These are phyloP conservation scores for Tylopilus sp. DNA, from an alignment of 1,284 basidiomycete species.

Conservation along the genomic window DNA sequence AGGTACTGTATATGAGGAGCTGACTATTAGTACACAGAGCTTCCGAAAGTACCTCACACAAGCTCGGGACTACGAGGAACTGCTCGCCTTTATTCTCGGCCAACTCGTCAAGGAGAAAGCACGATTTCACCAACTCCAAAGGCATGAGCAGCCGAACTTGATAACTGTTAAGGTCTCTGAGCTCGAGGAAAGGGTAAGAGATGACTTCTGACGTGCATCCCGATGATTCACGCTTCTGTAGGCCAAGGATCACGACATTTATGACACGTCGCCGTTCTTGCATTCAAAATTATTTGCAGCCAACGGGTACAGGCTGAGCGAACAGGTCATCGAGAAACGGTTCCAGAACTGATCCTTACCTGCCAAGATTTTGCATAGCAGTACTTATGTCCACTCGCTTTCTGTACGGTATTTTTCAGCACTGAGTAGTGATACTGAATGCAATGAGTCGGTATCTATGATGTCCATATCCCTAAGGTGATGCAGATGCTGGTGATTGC, in stretches of 20 bases:
- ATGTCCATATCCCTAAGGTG: constrained; percentile 22
- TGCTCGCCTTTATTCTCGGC: constrained; percentile 92
- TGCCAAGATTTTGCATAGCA: constrained; percentile 2
- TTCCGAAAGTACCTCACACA: constrained; percentile 98
- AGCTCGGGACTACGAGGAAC: constrained; percentile 91
- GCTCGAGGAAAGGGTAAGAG: constrained; percentile 74
- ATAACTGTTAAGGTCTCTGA: constrained; percentile 75
- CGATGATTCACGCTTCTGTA: constrained; percentile 35
- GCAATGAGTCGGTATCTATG: constrained; percentile 30
- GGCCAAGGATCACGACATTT: constrained; percentile 95
- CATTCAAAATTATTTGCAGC: constrained; percentile 80
- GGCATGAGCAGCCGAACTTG: constrained; percentile 71
- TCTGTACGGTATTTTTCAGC: constrained; percentile 18
- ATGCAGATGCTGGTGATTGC: constrained; percentile 12
- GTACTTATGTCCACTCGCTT: constrained; percentile 4
- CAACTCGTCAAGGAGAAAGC: constrained; percentile 94
- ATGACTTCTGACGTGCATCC: background rate
- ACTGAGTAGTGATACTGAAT: constrained; percentile 34
- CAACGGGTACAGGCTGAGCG: constrained; percentile 82
- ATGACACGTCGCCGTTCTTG: constrained; percentile 84
- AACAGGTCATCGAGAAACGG: constrained; percentile 65
- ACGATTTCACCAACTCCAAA: constrained; percentile 74
- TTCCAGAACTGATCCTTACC: constrained; percentile 43
- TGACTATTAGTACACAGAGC: constrained; percentile 54
- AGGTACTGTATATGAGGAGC: background rate